Percentiles rank a stretch among this genome's conserved stretches.
Evolutionary conservation across 345 rosid genomes (phyloP).

Genomic region (Combretum micranthum): DNA sequence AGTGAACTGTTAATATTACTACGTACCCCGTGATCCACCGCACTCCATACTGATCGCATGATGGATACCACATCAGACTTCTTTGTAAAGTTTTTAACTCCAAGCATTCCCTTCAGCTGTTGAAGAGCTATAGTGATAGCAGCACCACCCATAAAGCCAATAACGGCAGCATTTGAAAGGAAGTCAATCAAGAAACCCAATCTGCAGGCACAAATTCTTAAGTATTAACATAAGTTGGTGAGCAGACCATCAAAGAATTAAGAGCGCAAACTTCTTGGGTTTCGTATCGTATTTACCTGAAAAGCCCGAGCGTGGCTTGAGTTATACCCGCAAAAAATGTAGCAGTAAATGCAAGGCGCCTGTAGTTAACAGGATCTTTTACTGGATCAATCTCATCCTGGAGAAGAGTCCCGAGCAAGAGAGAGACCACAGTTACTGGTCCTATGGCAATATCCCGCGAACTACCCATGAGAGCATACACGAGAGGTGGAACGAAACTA

Average conservation of each 20-base stretch:
- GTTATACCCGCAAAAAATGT: constrained; percentile 41
- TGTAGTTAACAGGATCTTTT: constrained; percentile 17
- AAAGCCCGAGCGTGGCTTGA: constrained; percentile 33
- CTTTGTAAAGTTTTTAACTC: constrained; percentile 24
- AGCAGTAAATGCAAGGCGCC: constrained; percentile 33
- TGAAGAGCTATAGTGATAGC: constrained; percentile 38
- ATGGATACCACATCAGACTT: constrained; percentile 27
- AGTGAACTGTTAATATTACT: not conserved
- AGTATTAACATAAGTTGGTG: not conserved
- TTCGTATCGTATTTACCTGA: constrained; percentile 25
- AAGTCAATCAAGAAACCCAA: constrained; percentile 40
- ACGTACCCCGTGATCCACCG: constrained; percentile 14
- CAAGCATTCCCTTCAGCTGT: constrained; percentile 37
- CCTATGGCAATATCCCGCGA: constrained; percentile 45
- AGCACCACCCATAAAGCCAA: constrained; percentile 46
- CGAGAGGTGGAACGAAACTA: constrained; percentile 51
- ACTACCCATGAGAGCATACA: constrained; percentile 47
- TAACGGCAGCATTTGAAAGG: constrained; percentile 35
- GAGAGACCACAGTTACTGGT: constrained; percentile 39
- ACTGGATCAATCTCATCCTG: constrained; percentile 17
- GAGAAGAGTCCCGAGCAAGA: constrained; percentile 37
- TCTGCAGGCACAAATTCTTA: constrained; percentile 11
- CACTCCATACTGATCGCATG: constrained; percentile 22
- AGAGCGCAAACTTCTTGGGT: not conserved
- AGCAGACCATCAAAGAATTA: not conserved